Evolutionary conservation across 768 basidiomycete species (phyloP).

Genomic region (Leccinellum albellum): DNA sequence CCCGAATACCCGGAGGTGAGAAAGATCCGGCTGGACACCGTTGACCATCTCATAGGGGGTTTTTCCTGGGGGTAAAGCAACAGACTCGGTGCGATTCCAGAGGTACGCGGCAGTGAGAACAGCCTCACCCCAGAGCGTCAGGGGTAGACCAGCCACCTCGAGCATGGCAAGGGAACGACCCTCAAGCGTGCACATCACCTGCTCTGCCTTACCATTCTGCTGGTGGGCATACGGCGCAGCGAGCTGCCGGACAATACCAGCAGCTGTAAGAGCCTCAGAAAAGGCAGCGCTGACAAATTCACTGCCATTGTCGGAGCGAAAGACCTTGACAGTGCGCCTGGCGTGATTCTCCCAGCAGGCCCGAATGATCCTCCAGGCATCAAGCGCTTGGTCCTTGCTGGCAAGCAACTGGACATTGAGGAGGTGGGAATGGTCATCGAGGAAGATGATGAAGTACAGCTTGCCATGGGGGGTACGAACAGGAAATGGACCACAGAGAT

Average conservation of each 20-base stretch:
- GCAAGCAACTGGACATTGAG: neutral
- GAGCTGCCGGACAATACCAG: slow-evolving; percentile 22
- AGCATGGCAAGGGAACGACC: slow-evolving; percentile 22
- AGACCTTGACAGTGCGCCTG: neutral
- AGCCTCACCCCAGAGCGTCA: slow-evolving; percentile 14
- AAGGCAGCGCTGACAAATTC: neutral
- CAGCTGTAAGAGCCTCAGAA: neutral
- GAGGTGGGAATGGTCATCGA: slow-evolving; percentile 8
- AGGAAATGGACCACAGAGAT: slow-evolving; percentile 24
- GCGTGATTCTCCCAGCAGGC: neutral
- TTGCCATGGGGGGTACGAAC: slow-evolving; percentile 12
- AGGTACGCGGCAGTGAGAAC: neutral
- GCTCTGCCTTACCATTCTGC: slow-evolving; percentile 32
- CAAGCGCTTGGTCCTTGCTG: neutral
- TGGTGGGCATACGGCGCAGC: slow-evolving; percentile 30
- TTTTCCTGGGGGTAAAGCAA: neutral
- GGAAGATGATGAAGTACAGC: slow-evolving; percentile 14
- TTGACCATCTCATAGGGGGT: slow-evolving; percentile 1
- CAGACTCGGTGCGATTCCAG: neutral
- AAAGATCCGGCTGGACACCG: neutral
- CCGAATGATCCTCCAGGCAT: neutral
- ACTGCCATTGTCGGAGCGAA: slow-evolving; percentile 1
- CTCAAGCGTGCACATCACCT: slow-evolving; percentile 26
- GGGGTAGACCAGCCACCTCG: slow-evolving; percentile 15
- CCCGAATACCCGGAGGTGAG: neutral